These are phyloP conservation scores for Venustampulla echinocandica DNA, from an alignment of 495 filamentous ascomycete genomes.

Conservation along the genomic window DNA sequence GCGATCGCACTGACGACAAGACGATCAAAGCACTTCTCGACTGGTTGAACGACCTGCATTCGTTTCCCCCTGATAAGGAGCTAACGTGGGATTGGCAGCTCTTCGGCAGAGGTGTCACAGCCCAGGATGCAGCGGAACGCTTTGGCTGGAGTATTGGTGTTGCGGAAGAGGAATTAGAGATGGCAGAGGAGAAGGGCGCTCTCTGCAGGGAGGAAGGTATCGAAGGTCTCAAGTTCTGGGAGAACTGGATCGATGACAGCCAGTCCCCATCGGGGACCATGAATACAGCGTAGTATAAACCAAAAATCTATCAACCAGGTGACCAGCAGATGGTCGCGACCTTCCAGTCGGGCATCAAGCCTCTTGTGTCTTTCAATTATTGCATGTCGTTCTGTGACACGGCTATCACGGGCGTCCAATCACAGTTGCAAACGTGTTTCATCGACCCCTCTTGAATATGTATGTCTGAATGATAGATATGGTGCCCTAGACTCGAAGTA, in stretches of 20 bases:
- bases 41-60: slow-evolving; percentile 70
- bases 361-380: neutral
- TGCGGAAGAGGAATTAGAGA: slow-evolving; percentile 88
- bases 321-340: neutral
- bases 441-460: too few relatives aligned
- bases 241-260: slow-evolving; percentile 42
- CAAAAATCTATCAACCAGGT: neutral
- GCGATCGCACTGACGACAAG: slow-evolving; percentile 84
- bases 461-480: too few relatives aligned
- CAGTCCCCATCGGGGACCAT: neutral
- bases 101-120: slow-evolving; percentile 80
- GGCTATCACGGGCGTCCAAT: neutral
- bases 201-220: slow-evolving; percentile 78
- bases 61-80: slow-evolving; percentile 51
- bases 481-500: too few relatives aligned
- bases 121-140: slow-evolving; percentile 76
- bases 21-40: slow-evolving; percentile 65
- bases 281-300: neutral
- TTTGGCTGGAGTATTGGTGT: slow-evolving; percentile 99
- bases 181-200: slow-evolving; percentile 84
- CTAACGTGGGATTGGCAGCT: slow-evolving; percentile 64
- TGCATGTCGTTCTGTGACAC: neutral
- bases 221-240: slow-evolving; percentile 76
- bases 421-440: neutral
- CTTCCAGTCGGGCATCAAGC: too few relatives aligned